Evolutionary conservation across 129 eudicot genomes (phyloP), one percentile per base, ranked within the genome.

Genomic region (Artemisia annua): DNA sequence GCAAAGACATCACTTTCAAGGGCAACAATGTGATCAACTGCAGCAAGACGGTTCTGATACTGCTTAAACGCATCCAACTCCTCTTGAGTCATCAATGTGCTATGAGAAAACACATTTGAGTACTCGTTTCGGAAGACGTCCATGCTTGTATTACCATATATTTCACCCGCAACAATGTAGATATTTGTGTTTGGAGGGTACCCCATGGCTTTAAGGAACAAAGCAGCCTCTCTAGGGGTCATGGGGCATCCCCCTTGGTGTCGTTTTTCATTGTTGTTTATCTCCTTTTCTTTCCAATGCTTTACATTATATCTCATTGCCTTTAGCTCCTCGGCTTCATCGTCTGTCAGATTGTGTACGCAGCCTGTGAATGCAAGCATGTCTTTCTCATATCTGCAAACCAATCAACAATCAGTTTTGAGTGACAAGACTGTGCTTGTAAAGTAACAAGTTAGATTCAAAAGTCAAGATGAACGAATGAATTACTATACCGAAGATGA

Each of bases 351-450:
- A 66, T 85, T 94, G 77, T 94, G 91, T 85, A 83, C 86, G 84
- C 98, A 94, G 13, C 97, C 98, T 1, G 98, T 94, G 84, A 94
- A 94, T 18, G 98, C 89, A 9, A 94, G 89, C 98, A 94, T 94
- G 79, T 94, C 99, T 68, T 84, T 86, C 77, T 89, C 92, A 48
- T 89, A 89, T 76, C 96, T 85, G 78, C 73, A 63, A 20, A 3
- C 17, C 30, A 76, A 61, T 20, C 20, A 19, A 69, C 1, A 10
- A 18, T 52, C 54, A 74, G 19, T 73, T 60, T 49, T 54, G 35
- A 26, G 0, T 60, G 20, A 4, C 39, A 46, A 20, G 5, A 22
- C 20, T 46, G 1, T 30, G 5, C 35, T 30, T 30, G 35, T 30
- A 30, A 30, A 30, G 35, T 30, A 30, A 30, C 4, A 30, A 30